Percentiles rank a stretch among this genome's conserved stretches.
Evolutionary conservation across 495 filamentous ascomycete genomes (phyloP).

Genomic region (Xylaria venustula): DNA sequence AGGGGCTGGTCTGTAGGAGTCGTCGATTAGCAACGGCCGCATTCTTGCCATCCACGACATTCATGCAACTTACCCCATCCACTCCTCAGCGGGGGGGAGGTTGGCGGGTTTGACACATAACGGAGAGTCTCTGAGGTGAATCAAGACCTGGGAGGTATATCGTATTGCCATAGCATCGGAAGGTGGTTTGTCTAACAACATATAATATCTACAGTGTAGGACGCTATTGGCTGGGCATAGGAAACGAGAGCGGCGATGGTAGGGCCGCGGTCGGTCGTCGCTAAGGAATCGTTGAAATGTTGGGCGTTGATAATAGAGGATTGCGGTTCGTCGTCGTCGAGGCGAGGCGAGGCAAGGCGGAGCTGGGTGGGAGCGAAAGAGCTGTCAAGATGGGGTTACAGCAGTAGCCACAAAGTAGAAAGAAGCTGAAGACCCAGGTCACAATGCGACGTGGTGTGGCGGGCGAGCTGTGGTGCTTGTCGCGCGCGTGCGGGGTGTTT

Average conservation of each 20-base stretch:
- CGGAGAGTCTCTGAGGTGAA: conserved; percentile 75
- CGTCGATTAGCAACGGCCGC: conserved; percentile 21
- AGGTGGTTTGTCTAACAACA: conserved; percentile 15
- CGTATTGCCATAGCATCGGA: conserved; percentile 49
- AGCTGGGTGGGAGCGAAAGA: not conserved
- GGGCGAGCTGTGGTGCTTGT: not conserved
- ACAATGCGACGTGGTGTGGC: not conserved
- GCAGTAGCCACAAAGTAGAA: not conserved
- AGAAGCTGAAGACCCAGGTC: not conserved
- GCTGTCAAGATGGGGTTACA: not conserved
- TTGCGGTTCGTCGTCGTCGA: not conserved
- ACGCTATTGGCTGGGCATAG: not conserved
- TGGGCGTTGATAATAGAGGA: not conserved
- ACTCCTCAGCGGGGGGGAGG: conserved; percentile 89
- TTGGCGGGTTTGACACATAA: conserved; percentile 76
- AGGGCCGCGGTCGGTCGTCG: not conserved
- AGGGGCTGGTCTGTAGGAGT: conserved; percentile 37
- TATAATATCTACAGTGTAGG: conserved; percentile 22
- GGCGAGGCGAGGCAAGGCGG: not conserved
- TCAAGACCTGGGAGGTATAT: conserved; percentile 79
- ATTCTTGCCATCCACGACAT: not conserved
- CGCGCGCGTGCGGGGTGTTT: not conserved
- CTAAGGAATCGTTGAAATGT: not conserved
- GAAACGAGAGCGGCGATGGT: not conserved
- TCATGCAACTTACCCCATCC: conserved; percentile 82